These are phyloP conservation scores for Ascoidea asiatica DNA, from an alignment of 805 yeast species.

Conservation along the genomic window DNA sequence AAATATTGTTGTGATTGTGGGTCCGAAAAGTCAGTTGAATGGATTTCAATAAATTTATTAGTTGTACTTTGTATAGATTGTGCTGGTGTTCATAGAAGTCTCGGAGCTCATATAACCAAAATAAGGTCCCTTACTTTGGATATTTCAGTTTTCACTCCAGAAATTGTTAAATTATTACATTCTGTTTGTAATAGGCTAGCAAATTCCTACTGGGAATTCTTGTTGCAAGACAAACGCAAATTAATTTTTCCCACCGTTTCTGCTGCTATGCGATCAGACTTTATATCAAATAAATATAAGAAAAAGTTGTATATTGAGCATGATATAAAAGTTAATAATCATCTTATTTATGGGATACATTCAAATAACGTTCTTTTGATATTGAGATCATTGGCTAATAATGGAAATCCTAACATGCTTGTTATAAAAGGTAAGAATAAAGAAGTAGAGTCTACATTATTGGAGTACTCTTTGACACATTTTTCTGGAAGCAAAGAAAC, in stretches of 20 bases:
- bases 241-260: conserved; percentile 22
- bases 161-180: conserved; percentile 39
- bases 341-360: conserved; percentile 38
- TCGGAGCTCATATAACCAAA: conserved; percentile 74
- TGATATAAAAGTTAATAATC: conserved; percentile 17
- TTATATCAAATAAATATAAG: conserved; percentile 54
- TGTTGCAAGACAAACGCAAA: conserved; percentile 9
- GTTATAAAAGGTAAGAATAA: conserved; percentile 20
- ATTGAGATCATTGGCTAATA: conserved; percentile 28
- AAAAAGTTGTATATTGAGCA: conserved; percentile 29
- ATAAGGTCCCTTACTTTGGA: conserved; percentile 72
- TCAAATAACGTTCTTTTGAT: conserved; percentile 32
- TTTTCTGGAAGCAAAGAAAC: conserved; percentile 16
- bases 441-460: conserved; percentile 17
- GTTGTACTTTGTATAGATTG: conserved; percentile 73
- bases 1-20: conserved; percentile 72
- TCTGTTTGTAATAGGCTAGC: conserved; percentile 39
- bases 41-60: conserved; percentile 72
- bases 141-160: conserved; percentile 38
- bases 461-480: conserved; percentile 43
- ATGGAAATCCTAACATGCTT: conserved; percentile 31
- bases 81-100: conserved; percentile 75
- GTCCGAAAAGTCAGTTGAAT: conserved; percentile 50
- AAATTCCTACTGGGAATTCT: conserved; percentile 50
- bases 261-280: conserved; percentile 38